phyloP scores from a whole-genome alignment of 2,329 filamentous ascomycete species.

The Pestalotiopsis sp. region DNA sequence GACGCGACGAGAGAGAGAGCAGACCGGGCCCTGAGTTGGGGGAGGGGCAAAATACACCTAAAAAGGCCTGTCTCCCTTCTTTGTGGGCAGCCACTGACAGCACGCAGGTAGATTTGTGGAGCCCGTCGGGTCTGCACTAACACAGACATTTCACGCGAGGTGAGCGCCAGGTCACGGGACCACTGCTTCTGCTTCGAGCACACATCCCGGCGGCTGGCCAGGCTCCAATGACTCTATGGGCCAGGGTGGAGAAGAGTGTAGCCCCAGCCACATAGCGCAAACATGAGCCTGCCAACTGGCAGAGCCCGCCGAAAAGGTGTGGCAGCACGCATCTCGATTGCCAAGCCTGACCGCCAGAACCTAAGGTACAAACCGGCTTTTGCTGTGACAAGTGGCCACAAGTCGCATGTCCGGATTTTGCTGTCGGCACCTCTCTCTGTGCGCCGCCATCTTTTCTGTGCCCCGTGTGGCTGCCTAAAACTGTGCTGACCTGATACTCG shows the following conservation, averaged over 20 bases:
- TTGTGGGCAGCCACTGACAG: constrained; percentile 2
- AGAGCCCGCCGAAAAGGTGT: neutral
- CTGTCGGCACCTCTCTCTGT: neutral
- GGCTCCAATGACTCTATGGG: neutral
- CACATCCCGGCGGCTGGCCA: neutral
- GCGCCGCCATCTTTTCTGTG: too few species aligned
- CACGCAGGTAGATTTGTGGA: neutral
- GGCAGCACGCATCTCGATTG: constrained; percentile 6
- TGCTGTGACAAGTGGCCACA: neutral
- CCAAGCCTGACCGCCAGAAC: neutral
- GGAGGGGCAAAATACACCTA: constrained; percentile 7
- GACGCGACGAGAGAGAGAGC: constrained; percentile 10
- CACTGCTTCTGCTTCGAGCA: neutral
- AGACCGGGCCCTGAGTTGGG: neutral
- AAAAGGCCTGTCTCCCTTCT: constrained; percentile 1
- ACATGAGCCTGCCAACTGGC: neutral
- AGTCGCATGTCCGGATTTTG: constrained; percentile 14
- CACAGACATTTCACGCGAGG: constrained; percentile 9
- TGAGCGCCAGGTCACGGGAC: constrained; percentile 19
- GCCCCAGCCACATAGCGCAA: neutral
- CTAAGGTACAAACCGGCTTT: constrained; percentile 13
- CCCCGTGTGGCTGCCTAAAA: constrained; percentile 16
- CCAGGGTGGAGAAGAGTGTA: neutral
- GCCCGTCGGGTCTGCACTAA: neutral
- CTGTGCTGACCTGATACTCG: neutral